A percentile compares a stretch with the other conserved stretches of the same genome.
These are phyloP conservation scores for Sphaerobolus stellatus DNA, from an alignment of 1,284 basidiomycete genomes.

Conservation along the genomic window DNA sequence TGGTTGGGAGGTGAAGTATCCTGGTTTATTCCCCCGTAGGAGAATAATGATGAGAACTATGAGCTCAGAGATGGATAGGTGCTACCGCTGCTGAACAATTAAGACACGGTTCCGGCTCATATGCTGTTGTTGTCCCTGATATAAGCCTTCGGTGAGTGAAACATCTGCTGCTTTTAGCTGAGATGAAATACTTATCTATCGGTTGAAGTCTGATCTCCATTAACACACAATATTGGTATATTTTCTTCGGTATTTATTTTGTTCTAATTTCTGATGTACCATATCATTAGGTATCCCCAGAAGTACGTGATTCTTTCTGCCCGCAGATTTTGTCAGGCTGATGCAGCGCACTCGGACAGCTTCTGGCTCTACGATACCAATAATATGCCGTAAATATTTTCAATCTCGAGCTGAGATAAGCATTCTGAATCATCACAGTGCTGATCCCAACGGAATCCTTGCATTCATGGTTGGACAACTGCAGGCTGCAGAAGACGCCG, in stretches of 20 bases:
- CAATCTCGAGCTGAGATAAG: neutral
- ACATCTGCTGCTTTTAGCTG: too few relatives aligned
- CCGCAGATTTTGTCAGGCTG: neutral
- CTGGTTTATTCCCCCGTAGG: too few relatives aligned
- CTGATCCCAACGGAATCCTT: constrained; percentile 45
- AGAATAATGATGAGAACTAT: too few relatives aligned
- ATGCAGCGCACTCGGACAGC: constrained; percentile 27
- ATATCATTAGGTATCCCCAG: neutral
- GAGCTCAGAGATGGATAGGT: constrained; percentile 43
- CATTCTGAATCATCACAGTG: too few relatives aligned
- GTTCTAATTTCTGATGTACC: too few relatives aligned
- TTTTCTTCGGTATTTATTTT: too few relatives aligned
- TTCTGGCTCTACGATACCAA: constrained; percentile 56
- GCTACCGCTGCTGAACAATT: constrained; percentile 38
- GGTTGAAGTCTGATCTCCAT: constrained; percentile 48
- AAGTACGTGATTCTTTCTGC: constrained; percentile 6
- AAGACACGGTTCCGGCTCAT: constrained; percentile 48
- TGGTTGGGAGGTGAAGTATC: constrained; percentile 43
- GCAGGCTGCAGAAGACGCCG: constrained; percentile 52
- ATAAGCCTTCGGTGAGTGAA: constrained; percentile 41
- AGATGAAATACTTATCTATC: neutral
- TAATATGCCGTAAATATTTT: constrained; percentile 36
- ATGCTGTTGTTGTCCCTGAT: constrained; percentile 42
- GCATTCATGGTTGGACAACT: constrained; percentile 48
- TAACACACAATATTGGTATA: constrained; percentile 62